These are phyloP conservation scores for Saccharomycodes ludwigii DNA, from an alignment of 805 yeast species.

Conservation along the genomic window DNA sequence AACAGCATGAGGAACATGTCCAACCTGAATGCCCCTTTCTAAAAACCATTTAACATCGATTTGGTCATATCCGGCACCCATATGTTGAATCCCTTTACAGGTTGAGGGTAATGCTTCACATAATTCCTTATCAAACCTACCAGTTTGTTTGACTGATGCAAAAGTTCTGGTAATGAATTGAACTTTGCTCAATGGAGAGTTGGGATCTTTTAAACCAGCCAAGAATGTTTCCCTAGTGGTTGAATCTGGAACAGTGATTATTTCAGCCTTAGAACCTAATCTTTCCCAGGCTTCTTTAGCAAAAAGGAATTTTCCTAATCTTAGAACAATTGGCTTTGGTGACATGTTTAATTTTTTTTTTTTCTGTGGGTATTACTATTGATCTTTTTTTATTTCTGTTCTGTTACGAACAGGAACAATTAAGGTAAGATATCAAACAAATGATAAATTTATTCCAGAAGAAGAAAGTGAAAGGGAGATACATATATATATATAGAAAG, in stretches of 20 bases:
- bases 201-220: constrained; percentile 19
- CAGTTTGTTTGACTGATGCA: constrained; percentile 38
- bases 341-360: constrained; percentile 4
- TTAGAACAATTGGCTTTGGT: constrained; percentile 50
- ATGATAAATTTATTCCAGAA: background rate
- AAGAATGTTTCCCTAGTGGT: constrained; percentile 27
- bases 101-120: constrained; percentile 40
- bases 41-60: constrained; percentile 44
- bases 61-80: constrained; percentile 74
- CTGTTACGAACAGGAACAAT: background rate
- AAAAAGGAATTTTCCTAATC: constrained; percentile 48
- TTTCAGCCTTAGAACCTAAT: constrained; percentile 33
- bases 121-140: constrained; percentile 54
- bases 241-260: constrained; percentile 32
- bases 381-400: background rate
- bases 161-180: constrained; percentile 40
- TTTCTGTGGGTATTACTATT: background rate
- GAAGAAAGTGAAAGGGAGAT: too few species aligned
- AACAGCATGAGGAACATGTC: constrained; percentile 55
- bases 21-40: constrained; percentile 44
- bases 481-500: too few species aligned
- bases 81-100: constrained; percentile 42
- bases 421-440: background rate
- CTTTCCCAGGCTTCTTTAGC: constrained; percentile 61
- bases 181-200: constrained; percentile 20